A percentile compares a stretch with the other conserved stretches of the same genome.
Conservation (phyloP, 768 basidiomycete genomes). For the Gyrodon lividus region DNA sequence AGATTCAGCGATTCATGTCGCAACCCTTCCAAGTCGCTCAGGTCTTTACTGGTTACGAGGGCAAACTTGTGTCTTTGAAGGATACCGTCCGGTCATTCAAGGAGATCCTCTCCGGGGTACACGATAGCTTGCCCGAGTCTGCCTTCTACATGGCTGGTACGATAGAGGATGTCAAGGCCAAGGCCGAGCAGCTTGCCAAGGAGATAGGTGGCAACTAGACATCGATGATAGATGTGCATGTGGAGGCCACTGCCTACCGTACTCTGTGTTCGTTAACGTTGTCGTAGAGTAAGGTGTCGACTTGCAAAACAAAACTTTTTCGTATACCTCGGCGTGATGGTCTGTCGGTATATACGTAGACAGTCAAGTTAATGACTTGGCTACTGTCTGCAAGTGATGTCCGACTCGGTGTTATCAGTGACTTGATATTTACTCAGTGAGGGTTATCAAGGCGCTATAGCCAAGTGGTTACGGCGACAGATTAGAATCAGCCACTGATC, state of each 20-base stretch:
- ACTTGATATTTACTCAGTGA: no score
- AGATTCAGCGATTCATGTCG: constrained; percentile 99
- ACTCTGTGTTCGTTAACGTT: constrained; percentile 2
- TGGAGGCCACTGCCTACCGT: constrained; percentile 11
- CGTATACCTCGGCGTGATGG: constrained; percentile 13
- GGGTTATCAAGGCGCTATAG: constrained; percentile 55
- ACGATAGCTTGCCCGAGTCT: constrained; percentile 90
- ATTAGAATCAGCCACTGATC: constrained; percentile 45
- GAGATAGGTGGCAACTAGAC: constrained; percentile 65
- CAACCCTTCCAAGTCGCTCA: constrained; percentile 99
- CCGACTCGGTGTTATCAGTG: no score
- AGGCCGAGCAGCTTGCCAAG: constrained; percentile 97
- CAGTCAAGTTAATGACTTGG: no score
- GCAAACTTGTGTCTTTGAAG: constrained; percentile 94
- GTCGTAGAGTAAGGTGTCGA: constrained; percentile 11
- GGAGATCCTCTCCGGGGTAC: constrained; percentile 89
- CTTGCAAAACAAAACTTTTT: constrained; percentile 5
- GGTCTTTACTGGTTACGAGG: constrained; percentile 99
- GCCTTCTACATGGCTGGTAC: constrained; percentile 99
- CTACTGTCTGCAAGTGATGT: no score
- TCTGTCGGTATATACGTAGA: no score
- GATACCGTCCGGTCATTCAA: constrained; percentile 96
- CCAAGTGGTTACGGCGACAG: constrained; percentile 81
- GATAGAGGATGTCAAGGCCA: constrained; percentile 94
- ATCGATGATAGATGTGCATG: constrained; percentile 9